These are phyloP conservation scores for Penicillium tannophilum DNA, from an alignment of 495 filamentous ascomycete genomes.

Conservation along the genomic window DNA sequence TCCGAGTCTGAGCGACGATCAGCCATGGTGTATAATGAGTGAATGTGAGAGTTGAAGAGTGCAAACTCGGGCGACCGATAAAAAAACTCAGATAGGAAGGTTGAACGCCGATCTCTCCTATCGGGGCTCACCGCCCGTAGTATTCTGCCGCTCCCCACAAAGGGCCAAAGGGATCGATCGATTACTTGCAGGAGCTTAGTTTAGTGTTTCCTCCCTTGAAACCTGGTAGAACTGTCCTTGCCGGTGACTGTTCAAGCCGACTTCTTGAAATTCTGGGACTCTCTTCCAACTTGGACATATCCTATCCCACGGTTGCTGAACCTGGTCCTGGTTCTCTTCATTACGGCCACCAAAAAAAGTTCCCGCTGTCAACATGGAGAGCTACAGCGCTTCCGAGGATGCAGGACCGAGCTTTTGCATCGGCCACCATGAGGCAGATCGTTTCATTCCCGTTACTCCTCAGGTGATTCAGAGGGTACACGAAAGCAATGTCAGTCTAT, in stretches of 20 bases:
- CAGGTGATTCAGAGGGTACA: slow-evolving; percentile 68
- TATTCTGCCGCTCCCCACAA: slow-evolving; percentile 32
- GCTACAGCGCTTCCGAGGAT: slow-evolving; percentile 51
- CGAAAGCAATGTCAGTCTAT: slow-evolving; percentile 49
- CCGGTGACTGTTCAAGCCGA: not conserved
- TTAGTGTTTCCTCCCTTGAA: slow-evolving; percentile 9
- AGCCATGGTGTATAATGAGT: slow-evolving; percentile 35
- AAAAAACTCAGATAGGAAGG: slow-evolving; percentile 41
- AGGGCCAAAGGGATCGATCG: slow-evolving; percentile 24
- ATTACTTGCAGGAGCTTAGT: slow-evolving; percentile 12
- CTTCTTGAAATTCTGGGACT: no score
- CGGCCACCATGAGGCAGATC: slow-evolving; percentile 78
- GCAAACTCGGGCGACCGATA: slow-evolving; percentile 26
- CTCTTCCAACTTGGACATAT: not conserved
- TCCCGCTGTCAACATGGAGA: slow-evolving; percentile 41
- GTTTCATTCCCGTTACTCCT: slow-evolving; percentile 60
- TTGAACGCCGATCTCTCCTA: slow-evolving; percentile 35
- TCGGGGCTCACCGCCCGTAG: slow-evolving; percentile 34
- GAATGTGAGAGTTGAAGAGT: slow-evolving; percentile 21
- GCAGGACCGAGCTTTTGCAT: slow-evolving; percentile 70
- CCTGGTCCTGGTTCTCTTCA: slow-evolving; percentile 6
- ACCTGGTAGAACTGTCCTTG: not conserved
- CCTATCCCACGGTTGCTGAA: not conserved
- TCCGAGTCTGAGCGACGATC: slow-evolving; percentile 45
- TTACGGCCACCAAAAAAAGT: slow-evolving; percentile 8